Conservation (phyloP, 2,329 filamentous ascomycete genomes). For the Myotisia sp. region DNA sequence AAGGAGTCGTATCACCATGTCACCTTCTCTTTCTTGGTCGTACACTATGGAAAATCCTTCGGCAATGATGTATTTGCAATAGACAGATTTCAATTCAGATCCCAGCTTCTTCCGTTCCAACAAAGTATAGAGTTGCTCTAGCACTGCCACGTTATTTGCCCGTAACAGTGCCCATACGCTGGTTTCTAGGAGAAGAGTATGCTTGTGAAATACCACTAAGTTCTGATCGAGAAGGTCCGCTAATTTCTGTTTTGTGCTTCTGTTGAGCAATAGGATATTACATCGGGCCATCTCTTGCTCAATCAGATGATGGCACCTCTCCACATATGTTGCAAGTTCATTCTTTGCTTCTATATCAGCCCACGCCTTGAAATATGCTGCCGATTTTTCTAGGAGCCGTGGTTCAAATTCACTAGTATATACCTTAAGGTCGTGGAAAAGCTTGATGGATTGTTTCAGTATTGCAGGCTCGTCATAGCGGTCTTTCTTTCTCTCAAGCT, state of each 20-base stretch:
- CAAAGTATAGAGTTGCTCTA: slow-evolving; percentile 65
- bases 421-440: slow-evolving; percentile 72
- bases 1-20: slow-evolving; percentile 75
- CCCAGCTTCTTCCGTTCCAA: slow-evolving; percentile 59
- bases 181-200: slow-evolving; percentile 49
- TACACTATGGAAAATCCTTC: slow-evolving; percentile 66
- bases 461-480: slow-evolving; percentile 46
- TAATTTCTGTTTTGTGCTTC: slow-evolving; percentile 64
- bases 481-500: slow-evolving; percentile 50
- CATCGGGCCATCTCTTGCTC: slow-evolving; percentile 60
- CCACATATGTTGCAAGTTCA: slow-evolving; percentile 61
- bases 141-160: slow-evolving; percentile 51
- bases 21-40: slow-evolving; percentile 60
- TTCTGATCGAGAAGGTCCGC: slow-evolving; percentile 58
- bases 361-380: slow-evolving; percentile 54
- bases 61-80: slow-evolving; percentile 62
- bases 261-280: slow-evolving; percentile 67
- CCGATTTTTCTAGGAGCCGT: slow-evolving; percentile 53
- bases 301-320: slow-evolving; percentile 54
- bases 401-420: slow-evolving; percentile 73
- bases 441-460: slow-evolving; percentile 61
- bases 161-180: slow-evolving; percentile 62
- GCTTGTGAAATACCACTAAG: slow-evolving; percentile 54
- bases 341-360: slow-evolving; percentile 48
- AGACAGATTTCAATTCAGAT: slow-evolving; percentile 54